These are phyloP conservation scores for Omphalotus guepiniiformis DNA, from an alignment of 768 basidiomycete species.

Conservation along the genomic window DNA sequence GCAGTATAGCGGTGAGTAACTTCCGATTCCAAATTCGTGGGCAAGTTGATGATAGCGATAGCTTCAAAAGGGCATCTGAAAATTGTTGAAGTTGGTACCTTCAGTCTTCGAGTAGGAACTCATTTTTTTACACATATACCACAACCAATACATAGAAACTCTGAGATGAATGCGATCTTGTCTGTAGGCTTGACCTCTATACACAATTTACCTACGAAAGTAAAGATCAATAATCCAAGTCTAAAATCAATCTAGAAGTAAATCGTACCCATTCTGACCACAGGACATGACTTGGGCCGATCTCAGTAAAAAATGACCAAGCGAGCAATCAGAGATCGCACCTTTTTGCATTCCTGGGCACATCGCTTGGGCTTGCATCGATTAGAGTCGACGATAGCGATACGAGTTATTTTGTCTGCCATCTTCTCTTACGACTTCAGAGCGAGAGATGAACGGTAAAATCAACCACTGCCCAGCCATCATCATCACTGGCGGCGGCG, in stretches of 20 bases:
- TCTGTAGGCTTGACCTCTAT: slow-evolving; percentile 95
- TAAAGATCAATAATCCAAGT: background rate
- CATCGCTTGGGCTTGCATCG: slow-evolving; percentile 96
- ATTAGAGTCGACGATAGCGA: slow-evolving; percentile 91
- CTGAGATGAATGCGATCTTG: slow-evolving; percentile 98
- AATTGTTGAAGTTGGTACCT: background rate
- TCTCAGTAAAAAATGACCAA: slow-evolving; percentile 13
- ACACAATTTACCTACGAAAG: slow-evolving; percentile 80
- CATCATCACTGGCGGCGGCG: too few species aligned
- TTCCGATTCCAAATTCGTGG: slow-evolving; percentile 92
- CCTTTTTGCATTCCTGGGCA: slow-evolving; percentile 98
- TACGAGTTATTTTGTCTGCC: slow-evolving; percentile 97
- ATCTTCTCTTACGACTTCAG: too few species aligned
- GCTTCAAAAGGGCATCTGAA: slow-evolving; percentile 97
- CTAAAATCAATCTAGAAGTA: slow-evolving; percentile 1
- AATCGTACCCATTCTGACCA: slow-evolving; percentile 88
- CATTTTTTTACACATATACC: slow-evolving; percentile 99
- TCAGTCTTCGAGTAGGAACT: slow-evolving; percentile 22
- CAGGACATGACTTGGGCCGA: slow-evolving; percentile 74
- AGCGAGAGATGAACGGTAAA: too few species aligned
- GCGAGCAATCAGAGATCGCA: slow-evolving; percentile 21
- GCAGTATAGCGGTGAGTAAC: slow-evolving; percentile 98
- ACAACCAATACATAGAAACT: slow-evolving; percentile 98
- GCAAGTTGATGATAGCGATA: slow-evolving; percentile 97
- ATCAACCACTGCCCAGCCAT: too few species aligned